phyloP scores from a whole-genome alignment of 495 filamentous ascomycete genomes.

The Lentithecium fluviatile region DNA sequence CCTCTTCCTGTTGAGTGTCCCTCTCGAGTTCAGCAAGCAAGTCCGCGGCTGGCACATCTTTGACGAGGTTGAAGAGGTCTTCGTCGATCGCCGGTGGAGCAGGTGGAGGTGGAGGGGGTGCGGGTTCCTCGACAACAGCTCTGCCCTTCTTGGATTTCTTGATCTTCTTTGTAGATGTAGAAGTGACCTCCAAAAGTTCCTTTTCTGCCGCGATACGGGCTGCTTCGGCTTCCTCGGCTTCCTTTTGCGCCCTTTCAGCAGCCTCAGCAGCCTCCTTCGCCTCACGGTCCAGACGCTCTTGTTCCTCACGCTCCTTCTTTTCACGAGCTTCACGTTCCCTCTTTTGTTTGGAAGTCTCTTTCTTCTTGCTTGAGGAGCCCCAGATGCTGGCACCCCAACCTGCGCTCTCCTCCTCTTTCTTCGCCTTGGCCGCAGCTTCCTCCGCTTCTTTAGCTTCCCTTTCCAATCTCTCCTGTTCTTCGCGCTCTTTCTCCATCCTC shows the following conservation, averaged over 20 bases:
- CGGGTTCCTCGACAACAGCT: slow-evolving; percentile 10
- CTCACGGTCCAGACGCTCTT: slow-evolving; percentile 28
- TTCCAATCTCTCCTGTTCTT: slow-evolving; percentile 15
- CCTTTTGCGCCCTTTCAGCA: slow-evolving; percentile 27
- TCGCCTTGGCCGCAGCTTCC: slow-evolving; percentile 26
- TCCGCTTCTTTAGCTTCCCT: slow-evolving; percentile 36
- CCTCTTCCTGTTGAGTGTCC: slow-evolving; percentile 20
- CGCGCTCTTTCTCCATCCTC: background rate
- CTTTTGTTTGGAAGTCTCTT: slow-evolving; percentile 23
- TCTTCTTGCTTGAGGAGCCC: slow-evolving; percentile 14
- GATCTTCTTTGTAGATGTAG: slow-evolving; percentile 35
- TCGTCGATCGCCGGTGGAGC: slow-evolving; percentile 21
- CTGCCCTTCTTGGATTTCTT: slow-evolving; percentile 38
- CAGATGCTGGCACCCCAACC: slow-evolving; percentile 13
- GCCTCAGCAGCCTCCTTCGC: slow-evolving; percentile 33
- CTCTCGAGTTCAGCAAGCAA: slow-evolving; percentile 30
- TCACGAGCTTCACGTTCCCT: slow-evolving; percentile 17
- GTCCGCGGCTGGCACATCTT: slow-evolving; percentile 23
- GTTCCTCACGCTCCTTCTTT: slow-evolving; percentile 21
- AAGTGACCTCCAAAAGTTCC: slow-evolving; percentile 39
- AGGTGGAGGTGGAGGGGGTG: slow-evolving; percentile 25
- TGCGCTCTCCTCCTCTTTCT: slow-evolving; percentile 21
- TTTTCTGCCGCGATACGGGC: slow-evolving; percentile 40
- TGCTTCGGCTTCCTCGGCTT: slow-evolving; percentile 35
- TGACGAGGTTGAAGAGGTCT: slow-evolving; percentile 30